Base-by-base conservation (phyloP, 2,329 filamentous ascomycete genomes). In the Ascochyta koolunga region DNA sequence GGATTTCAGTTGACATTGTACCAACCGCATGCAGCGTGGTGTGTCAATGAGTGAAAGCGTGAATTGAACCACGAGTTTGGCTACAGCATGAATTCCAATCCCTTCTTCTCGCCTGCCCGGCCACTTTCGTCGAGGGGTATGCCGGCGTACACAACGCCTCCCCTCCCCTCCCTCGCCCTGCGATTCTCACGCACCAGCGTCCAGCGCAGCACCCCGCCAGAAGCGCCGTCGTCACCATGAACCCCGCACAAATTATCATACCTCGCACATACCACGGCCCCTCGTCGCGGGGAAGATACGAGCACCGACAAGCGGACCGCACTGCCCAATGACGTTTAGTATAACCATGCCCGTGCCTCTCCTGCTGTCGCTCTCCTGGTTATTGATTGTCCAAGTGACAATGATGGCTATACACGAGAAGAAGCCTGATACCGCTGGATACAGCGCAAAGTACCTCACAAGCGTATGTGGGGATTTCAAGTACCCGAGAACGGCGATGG, bases 341-440 rank as follows among this genome's bases (percentile, higher is more conserved):
- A 96, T 80, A 1, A 89, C 90, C 66, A 96, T 90, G 1, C 89
- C 90, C 1, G 86, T 86, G 0, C 90, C 90, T 61, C 89, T 89
- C 6, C 86, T 84, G 45, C 83, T 84, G 57, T 87, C 85, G 11
- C 80, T 86, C 47, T 83, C 77, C 69, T 95, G 90, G 73, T 96
- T 96, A 70, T 96, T 96, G 68, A 96, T 84, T 31, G 85, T 90
- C 92, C 92, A 96, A 1, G 90, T 89, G 51, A 96, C 89, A 62
- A 93, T 88, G 27, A 96, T 82, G 0, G 91, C 91, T 52, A 96
- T 89, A 18, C 91, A 89, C 55, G 84, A 87, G 79, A 96, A 96
- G 86, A 96, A 95, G 4, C 92, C 92, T 0, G 86, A 79, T 2
- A 87, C 84, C 2, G 92, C 91, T 0, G 90, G 91, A 70, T 89